Percentiles rank a stretch among this genome's conserved stretches.
phyloP scores from a whole-genome alignment of 768 basidiomycete genomes.

The Rhizopogon roseolus region DNA sequence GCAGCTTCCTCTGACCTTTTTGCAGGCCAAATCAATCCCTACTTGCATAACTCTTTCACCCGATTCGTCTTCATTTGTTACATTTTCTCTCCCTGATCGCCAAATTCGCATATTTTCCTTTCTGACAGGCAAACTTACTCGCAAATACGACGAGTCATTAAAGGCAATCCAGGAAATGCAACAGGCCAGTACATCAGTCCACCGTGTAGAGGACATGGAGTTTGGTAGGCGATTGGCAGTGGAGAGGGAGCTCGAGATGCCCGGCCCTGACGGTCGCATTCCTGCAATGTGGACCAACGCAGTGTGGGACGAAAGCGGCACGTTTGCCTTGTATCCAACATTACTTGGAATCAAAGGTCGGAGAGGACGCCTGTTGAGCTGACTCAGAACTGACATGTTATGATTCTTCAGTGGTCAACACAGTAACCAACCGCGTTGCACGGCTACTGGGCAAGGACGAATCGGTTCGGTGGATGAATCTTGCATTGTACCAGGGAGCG shows the following conservation, averaged over 20 bases:
- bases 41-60: conserved; percentile 92
- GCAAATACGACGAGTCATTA: conserved; percentile 94
- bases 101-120: conserved; percentile 94
- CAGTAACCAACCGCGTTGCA: conserved; percentile 87
- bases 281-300: conserved; percentile 83
- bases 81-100: conserved; percentile 90
- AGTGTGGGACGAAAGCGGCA: conserved; percentile 97
- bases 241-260: conserved; percentile 86
- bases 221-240: conserved; percentile 94
- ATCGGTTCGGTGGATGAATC: conserved; percentile 81
- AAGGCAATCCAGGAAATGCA: conserved; percentile 97
- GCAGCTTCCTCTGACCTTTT: background rate
- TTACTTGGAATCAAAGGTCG: conserved; percentile 92
- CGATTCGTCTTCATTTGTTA: conserved; percentile 83
- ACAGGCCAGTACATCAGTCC: conserved; percentile 91
- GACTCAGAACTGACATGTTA: background rate
- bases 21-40: conserved; percentile 84
- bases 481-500: conserved; percentile 90
- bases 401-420: conserved; percentile 74
- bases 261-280: conserved; percentile 65
- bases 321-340: conserved; percentile 91
- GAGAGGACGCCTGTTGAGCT: conserved; percentile 6
- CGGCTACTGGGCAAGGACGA: conserved; percentile 93
- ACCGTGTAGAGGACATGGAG: conserved; percentile 97
- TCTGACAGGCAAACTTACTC: conserved; percentile 80